Evolutionary conservation across 257 asterid genomes (phyloP).

Genomic region (Mitragyna speciosa): DNA sequence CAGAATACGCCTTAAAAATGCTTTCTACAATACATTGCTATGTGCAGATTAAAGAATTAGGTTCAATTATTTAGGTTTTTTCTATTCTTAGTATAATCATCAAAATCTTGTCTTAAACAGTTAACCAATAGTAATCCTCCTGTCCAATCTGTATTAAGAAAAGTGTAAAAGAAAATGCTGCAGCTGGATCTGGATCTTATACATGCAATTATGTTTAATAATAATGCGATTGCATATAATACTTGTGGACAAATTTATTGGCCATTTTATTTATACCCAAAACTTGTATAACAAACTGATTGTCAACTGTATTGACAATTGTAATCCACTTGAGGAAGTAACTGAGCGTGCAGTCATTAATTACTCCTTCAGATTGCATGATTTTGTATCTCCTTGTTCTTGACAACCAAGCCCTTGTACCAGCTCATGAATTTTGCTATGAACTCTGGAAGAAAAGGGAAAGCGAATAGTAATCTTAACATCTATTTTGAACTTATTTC

Average conservation of each 20-base stretch:
- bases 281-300: neutral
- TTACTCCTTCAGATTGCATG: slow-evolving; percentile 7
- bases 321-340: neutral
- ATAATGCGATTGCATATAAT: neutral
- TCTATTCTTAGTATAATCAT: neutral
- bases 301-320: slow-evolving; percentile 14
- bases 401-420: slow-evolving; percentile 31
- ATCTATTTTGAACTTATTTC: neutral
- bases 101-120: neutral
- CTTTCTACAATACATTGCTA: neutral
- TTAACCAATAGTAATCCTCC: neutral
- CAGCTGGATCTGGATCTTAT: slow-evolving; percentile 1
- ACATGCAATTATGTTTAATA: neutral
- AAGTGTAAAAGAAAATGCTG: neutral
- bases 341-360: neutral
- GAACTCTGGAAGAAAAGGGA: slow-evolving; percentile 48
- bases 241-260: neutral
- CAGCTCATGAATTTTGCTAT: slow-evolving; percentile 56
- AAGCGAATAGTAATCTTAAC: slow-evolving; percentile 7
- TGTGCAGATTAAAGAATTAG: neutral
- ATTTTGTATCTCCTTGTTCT: slow-evolving; percentile 23
- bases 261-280: slow-evolving; percentile 6
- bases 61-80: neutral
- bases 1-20: neutral
- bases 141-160: neutral